Base-by-base conservation (phyloP, 2,329 filamentous ascomycete genomes). In the Dothiorella sarmentorum region DNA sequence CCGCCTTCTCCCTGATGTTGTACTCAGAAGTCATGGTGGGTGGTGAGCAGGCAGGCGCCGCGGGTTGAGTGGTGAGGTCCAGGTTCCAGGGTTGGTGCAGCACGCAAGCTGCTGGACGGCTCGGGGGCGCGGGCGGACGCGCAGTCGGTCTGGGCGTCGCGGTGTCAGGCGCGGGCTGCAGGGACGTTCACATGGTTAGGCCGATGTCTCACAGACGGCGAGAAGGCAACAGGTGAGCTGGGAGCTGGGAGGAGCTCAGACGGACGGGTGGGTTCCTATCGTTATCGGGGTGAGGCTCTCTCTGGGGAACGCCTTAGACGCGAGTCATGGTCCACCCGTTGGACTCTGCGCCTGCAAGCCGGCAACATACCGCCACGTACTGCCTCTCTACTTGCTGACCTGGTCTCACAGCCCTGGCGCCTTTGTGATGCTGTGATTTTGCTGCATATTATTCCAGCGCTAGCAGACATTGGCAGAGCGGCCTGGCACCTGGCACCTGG, bases 241-340 rank as follows among this genome's bases (percentile, higher is more conserved):
- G 18, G 31, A 53, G 49, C 49, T 53, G 18, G 22, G n/a, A n/a
- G n/a, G n/a, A n/a, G n/a, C n/a, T n/a, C n/a, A n/a, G n/a, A n/a
- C n/a, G n/a, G n/a, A n/a, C n/a, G n/a, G n/a, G 18, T 7, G 44
- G 29, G 27, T 18, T 29, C 24, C 31, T 53, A 53, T 53, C 49
- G 49, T 53, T 53, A 53, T 53, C 49, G 49, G 49, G 49, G 33
- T 37, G 49, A 53, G 49, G 49, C 49, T 53, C 49, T 45, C 43
- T 53, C 49, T 53, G 49, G 49, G 49, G 49, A 53, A 53, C 31
- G n/a, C 35, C 22, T 5, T 9, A n/a, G n/a, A n/a, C 10, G 49
- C 49, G 49, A 53, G 49, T 53, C 49, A 53, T 53, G 49, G 24
- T 27, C 7, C 26, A 2, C 43, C 40, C 31, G 35, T 38, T 27